Percentiles rank a stretch among this genome's conserved stretches.
Conservation (phyloP, 495 filamentous ascomycete genomes). For the Daldinia decipiens region DNA sequence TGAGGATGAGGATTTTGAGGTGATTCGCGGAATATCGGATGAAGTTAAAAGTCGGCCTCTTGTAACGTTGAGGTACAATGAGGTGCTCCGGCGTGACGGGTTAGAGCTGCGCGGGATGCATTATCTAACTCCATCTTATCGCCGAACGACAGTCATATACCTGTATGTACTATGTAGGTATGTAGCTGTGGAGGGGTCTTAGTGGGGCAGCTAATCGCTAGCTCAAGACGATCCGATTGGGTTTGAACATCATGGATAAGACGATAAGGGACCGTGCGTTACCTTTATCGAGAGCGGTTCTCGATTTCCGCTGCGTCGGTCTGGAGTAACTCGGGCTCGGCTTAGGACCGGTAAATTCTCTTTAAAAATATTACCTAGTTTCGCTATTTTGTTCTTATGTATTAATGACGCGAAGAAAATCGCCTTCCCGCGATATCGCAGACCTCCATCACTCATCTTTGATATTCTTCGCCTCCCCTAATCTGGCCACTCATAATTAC, state of each 20-base stretch:
- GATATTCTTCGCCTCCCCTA: constrained; percentile 22
- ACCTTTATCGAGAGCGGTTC: constrained; percentile 10
- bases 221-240: constrained; percentile 39
- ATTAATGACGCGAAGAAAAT: constrained; percentile 40
- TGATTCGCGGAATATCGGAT: not conserved
- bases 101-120: constrained; percentile 9
- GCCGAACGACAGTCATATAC: constrained; percentile 15
- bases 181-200: not conserved
- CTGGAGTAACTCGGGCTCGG: constrained; percentile 34
- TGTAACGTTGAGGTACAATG: constrained; percentile 6
- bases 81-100: constrained; percentile 13
- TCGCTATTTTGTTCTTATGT: constrained; percentile 8
- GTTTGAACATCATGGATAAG: constrained; percentile 43
- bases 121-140: constrained; percentile 43
- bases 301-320: constrained; percentile 27
- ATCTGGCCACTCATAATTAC: not conserved
- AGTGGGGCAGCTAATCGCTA: not conserved
- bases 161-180: not conserved
- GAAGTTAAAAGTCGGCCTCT: constrained; percentile 4
- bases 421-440: constrained; percentile 20
- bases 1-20: not conserved
- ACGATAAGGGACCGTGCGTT: constrained; percentile 8
- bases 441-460: not conserved
- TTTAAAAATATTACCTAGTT: constrained; percentile 29
- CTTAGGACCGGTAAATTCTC: constrained; percentile 25